Conservation (phyloP, 106 monocot species). For the Dendrobium officinale region DNA sequence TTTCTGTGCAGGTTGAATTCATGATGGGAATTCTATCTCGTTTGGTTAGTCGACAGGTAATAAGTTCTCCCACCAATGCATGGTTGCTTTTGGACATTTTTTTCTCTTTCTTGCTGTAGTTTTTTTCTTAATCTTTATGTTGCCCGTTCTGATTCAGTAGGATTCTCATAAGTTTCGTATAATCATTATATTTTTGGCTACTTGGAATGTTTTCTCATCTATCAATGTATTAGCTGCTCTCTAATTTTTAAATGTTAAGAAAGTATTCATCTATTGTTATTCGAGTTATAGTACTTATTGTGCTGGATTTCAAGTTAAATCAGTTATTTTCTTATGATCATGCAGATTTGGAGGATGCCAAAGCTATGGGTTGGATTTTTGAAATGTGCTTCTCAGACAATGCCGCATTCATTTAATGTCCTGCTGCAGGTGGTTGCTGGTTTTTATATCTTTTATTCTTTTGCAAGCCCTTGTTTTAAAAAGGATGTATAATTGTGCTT, state of each 20-base stretch:
- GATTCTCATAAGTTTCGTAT: background rate
- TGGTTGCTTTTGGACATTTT: background rate
- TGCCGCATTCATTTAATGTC: slow-evolving; percentile 82
- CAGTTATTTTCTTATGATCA: background rate
- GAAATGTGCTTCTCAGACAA: slow-evolving; percentile 85
- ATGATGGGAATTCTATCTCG: slow-evolving; percentile 86
- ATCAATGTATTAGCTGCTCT: background rate
- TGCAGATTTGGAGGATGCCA: slow-evolving; percentile 97
- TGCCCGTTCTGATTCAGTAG: background rate
- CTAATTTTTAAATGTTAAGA: background rate
- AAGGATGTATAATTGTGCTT: background rate
- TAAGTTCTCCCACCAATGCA: background rate
- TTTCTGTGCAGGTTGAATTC: slow-evolving; percentile 72
- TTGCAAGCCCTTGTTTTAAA: background rate
- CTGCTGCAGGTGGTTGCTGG: slow-evolving; percentile 56
- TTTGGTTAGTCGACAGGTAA: slow-evolving; percentile 80
- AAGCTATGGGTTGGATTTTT: slow-evolving; percentile 93
- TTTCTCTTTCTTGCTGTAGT: background rate
- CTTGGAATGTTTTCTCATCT: background rate
- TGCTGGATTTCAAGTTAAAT: background rate
- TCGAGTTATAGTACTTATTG: background rate
- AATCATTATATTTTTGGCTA: background rate
- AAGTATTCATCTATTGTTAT: background rate
- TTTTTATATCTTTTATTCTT: background rate
- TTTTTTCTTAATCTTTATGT: background rate